Evolutionary conservation across 2,329 filamentous ascomycete genomes (phyloP), one percentile per base, ranked within the genome.

Genomic region (Penicillium decumbens): DNA sequence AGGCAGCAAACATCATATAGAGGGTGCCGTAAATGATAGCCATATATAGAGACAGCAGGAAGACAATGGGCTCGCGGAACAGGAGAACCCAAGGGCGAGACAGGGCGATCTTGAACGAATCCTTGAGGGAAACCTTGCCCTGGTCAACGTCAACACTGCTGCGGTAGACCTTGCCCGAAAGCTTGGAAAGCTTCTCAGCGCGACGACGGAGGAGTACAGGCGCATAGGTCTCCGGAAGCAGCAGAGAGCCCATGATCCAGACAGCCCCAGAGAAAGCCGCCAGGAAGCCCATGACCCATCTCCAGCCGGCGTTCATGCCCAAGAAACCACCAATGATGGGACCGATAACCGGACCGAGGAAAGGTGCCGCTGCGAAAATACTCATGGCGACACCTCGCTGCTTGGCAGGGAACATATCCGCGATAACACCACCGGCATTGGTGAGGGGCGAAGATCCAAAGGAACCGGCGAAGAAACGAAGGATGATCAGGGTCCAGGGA

Each of bases 361-460:
- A 86, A 1, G 83, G 83, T 2, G 82, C 81, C 12, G 81, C 77
- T 4, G 83, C 80, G 61, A 87, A 88, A n/a, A 86, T 62, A 24
- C 79, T 77, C 57, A 82, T 78, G 0, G 82, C 84, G 33, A 75
- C 47, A 50, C 80, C 80, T 43, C 80, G 68, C 47, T 80, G 70
- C 1, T 71, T 65, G 2, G 76, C 75, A 1, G 71, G 65, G 55
- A 82, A 83, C 64, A 82, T 79, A 57, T 84, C 81, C 7, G 80
- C 77, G 49, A 83, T 78, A 5, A 82, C 78, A 47, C 64, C 64
- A 24, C 63, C 62, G 1, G 64, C 62, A 20, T 65, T 65, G 12
- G 63, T 65, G 25, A 84, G 67, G 8, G 80, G 78, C 4, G 78
- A 79, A 1, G 79, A 78, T 6, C 80, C 81, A 61, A 82, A 83